Base-by-base conservation (phyloP, 2,329 filamentous ascomycete genomes). In the Pyrenochaeta sp. region DNA sequence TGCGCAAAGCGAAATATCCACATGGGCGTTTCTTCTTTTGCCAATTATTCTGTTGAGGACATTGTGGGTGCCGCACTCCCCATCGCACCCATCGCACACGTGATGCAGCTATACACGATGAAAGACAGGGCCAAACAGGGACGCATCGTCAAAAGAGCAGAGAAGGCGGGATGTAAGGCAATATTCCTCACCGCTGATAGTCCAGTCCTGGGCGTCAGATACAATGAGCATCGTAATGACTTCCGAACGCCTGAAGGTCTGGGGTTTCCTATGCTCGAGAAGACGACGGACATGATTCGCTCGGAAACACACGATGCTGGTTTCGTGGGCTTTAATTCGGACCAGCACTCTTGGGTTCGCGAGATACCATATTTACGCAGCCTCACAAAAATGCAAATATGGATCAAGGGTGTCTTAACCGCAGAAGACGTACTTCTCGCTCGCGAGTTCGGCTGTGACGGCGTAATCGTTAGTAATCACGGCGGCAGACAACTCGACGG, bases 1-100 rank as follows among this genome's bases (percentile, higher is more conserved):
- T 89, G 86, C 58, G 81, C 83, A 4, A 82, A 85, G 27, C 78
- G 88, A 1, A 79, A 81, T 1, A 81, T 91, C 0, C 88, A 89
- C 0, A 90, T 86, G 72, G 86, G 85, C 52, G 78, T 91, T 52
- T 88, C 84, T 60, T 91, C 89, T 8, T 45, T 24, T 1, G 3
- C 43, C 13, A 45, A 27, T 28, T 88, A 88, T 2, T 81, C 85
- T 5, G 86, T 91, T 54, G 88, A 90, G 69, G 84, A 91, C 39
- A 83, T 90, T 0, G 86, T 84, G 2, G 48, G 47, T 12, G 82
- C 90, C 13, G 13, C 37, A 0, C 86, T 5, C 6, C 13, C 37
- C 22, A 45, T 25, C 7, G 43, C 12, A 5, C 24, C 24, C 6
- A 28, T 60, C 54, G 1, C 22, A 56, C 19, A 84, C 59, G 79